Conservation (phyloP, 2,329 filamentous ascomycete genomes). For the Macrophomina pseudophaseolina region DNA sequence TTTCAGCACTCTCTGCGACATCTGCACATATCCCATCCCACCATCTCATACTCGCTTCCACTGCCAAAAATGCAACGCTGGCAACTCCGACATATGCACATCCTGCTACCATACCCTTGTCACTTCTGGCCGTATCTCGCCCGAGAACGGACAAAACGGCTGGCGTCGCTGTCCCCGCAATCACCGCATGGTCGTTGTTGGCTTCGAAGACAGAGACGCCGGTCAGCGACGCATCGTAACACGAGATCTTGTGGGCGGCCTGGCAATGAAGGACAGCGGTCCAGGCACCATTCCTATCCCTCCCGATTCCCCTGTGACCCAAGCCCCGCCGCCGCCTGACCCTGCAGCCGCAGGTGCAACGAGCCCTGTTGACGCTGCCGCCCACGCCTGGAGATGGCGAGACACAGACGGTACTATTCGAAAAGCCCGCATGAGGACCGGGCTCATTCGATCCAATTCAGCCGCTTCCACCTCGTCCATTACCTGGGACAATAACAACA, state of each 20-base stretch:
- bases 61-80: slow-evolving; percentile 75
- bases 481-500: neutral
- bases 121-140: slow-evolving; percentile 66
- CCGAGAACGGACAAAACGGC: slow-evolving; percentile 76
- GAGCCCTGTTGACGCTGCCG: neutral
- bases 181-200: slow-evolving; percentile 83
- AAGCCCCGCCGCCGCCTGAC: slow-evolving; percentile 29
- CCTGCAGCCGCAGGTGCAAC: slow-evolving; percentile 26
- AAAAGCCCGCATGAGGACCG: slow-evolving; percentile 29
- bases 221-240: slow-evolving; percentile 72
- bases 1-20: slow-evolving; percentile 77
- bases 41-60: slow-evolving; percentile 75
- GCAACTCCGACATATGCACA: slow-evolving; percentile 87
- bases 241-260: slow-evolving; percentile 78
- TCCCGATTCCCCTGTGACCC: neutral
- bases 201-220: slow-evolving; percentile 71
- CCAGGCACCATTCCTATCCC: neutral
- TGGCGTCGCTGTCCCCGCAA: slow-evolving; percentile 83
- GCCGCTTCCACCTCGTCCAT: slow-evolving; percentile 3
- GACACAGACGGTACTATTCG: slow-evolving; percentile 41
- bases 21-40: slow-evolving; percentile 75
- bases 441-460: slow-evolving; percentile 1
- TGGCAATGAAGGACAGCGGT: slow-evolving; percentile 65
- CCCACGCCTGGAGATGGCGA: slow-evolving; percentile 39
- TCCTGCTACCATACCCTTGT: slow-evolving; percentile 76